phyloP scores from a whole-genome alignment of 257 asterid genomes.

The Rauvolfia tetraphylla region DNA sequence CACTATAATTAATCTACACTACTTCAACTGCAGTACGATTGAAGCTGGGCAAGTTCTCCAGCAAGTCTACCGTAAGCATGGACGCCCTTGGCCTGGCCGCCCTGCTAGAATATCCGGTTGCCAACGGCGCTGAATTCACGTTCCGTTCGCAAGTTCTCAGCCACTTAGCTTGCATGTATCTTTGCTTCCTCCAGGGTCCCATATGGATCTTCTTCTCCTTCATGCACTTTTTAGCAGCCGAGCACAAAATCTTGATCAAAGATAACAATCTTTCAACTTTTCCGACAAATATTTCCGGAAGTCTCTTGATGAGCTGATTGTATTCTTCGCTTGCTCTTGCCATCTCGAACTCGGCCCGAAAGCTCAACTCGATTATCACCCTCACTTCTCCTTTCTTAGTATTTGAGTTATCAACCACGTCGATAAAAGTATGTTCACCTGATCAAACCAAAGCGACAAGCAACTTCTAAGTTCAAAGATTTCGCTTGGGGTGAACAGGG shows the following conservation, averaged over 20 bases:
- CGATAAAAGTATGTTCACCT: constrained; percentile 88
- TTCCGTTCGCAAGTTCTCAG: constrained; percentile 42
- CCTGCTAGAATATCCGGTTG: constrained; percentile 32
- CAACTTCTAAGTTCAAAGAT: too few species aligned
- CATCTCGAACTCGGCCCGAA: constrained; percentile 76
- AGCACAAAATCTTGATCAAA: constrained; percentile 60
- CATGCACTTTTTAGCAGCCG: constrained; percentile 80
- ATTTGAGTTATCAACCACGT: constrained; percentile 63
- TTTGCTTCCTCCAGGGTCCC: constrained; percentile 92
- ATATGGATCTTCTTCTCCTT: constrained; percentile 83
- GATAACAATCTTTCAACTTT: constrained; percentile 63
- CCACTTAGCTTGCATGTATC: constrained; percentile 97
- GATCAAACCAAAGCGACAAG: neutral
- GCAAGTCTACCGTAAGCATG: constrained; percentile 63
- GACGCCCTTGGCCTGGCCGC: constrained; percentile 54
- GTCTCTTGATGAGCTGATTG: constrained; percentile 41
- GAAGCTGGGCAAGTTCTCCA: constrained; percentile 44
- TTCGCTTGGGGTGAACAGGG: too few species aligned
- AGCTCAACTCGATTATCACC: constrained; percentile 64
- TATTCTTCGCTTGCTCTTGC: constrained; percentile 78
- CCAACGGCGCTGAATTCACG: constrained; percentile 25
- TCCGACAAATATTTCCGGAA: constrained; percentile 72
- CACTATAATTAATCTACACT: too few species aligned
- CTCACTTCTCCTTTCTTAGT: constrained; percentile 54
- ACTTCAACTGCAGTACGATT: constrained; percentile 61